Conservation (phyloP, 2,329 filamentous ascomycete species). For the Clathrospora elynae region DNA sequence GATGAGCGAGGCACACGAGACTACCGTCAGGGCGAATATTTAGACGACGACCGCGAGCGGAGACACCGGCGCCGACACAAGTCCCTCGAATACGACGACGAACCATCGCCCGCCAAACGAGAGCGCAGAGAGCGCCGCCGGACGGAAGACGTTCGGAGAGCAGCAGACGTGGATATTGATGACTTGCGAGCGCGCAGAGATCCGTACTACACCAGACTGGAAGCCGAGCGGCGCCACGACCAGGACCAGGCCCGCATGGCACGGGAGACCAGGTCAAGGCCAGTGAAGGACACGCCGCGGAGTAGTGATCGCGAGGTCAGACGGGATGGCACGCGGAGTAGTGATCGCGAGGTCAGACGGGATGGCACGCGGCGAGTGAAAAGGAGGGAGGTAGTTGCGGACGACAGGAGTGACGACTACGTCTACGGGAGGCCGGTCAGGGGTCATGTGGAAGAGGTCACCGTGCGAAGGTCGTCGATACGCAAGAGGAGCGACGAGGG, state of each 20-base stretch:
- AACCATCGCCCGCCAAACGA: slow-evolving; percentile 33
- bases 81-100: slow-evolving; percentile 33
- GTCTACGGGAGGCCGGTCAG: slow-evolving; percentile 39
- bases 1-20: slow-evolving; percentile 40
- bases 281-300: slow-evolving; percentile 36
- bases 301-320: slow-evolving; percentile 34
- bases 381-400: slow-evolving; percentile 28
- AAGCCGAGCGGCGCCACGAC: slow-evolving; percentile 36
- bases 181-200: slow-evolving; percentile 48
- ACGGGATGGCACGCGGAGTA: slow-evolving; percentile 31
- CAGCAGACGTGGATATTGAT: slow-evolving; percentile 48
- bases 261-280: slow-evolving; percentile 32
- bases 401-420: slow-evolving; percentile 39
- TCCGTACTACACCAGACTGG: slow-evolving; percentile 47
- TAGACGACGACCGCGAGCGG: slow-evolving; percentile 36
- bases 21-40: slow-evolving; percentile 35
- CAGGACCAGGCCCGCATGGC: slow-evolving; percentile 42
- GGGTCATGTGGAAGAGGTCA: slow-evolving; percentile 37
- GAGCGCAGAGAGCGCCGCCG: slow-evolving; percentile 42
- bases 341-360: slow-evolving; percentile 34
- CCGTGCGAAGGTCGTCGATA: slow-evolving; percentile 33
- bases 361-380: slow-evolving; percentile 38
- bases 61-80: slow-evolving; percentile 37
- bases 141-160: slow-evolving; percentile 35
- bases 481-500: slow-evolving; percentile 42